Evolutionary conservation across 345 rosid species (phyloP).

Genomic region (Hypericum perforatum): DNA sequence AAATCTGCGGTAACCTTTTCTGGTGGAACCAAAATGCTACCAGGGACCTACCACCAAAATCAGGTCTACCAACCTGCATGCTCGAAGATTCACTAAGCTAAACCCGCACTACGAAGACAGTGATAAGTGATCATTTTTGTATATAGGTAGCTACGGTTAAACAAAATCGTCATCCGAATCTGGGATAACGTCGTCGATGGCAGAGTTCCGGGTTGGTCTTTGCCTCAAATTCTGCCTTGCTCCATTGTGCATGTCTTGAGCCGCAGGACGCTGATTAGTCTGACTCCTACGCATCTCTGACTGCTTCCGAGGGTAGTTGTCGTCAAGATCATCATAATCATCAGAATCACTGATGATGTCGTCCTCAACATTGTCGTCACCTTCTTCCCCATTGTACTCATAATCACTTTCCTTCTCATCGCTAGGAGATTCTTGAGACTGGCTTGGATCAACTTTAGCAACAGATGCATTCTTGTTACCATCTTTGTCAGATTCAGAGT

Average conservation of each 20-base stretch:
- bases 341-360: slow-evolving; percentile 14
- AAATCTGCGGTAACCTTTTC: too few species aligned
- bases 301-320: slow-evolving; percentile 13
- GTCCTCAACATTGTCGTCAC: slow-evolving; percentile 17
- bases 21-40: too few species aligned
- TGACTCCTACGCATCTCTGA: slow-evolving; percentile 20
- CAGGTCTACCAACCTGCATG: too few species aligned
- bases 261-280: slow-evolving; percentile 18
- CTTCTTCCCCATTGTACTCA: slow-evolving; percentile 6
- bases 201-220: slow-evolving; percentile 45
- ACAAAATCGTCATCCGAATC: slow-evolving; percentile 34
- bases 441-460: too few species aligned
- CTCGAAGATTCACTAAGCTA: too few species aligned
- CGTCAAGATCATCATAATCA: slow-evolving; percentile 5
- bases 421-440: slow-evolving; percentile 16
- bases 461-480: too few species aligned
- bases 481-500: slow-evolving; percentile 17
- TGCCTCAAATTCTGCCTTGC: slow-evolving; percentile 43
- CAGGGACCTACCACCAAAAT: too few species aligned
- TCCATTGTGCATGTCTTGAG: slow-evolving; percentile 24
- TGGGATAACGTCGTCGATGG: slow-evolving; percentile 25
- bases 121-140: too few species aligned
- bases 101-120: too few species aligned
- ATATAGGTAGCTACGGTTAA: too few species aligned
- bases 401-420: slow-evolving; percentile 12